phyloP scores from a whole-genome alignment of 768 basidiomycete species.

The Phanerodontia chrysosporium region DNA sequence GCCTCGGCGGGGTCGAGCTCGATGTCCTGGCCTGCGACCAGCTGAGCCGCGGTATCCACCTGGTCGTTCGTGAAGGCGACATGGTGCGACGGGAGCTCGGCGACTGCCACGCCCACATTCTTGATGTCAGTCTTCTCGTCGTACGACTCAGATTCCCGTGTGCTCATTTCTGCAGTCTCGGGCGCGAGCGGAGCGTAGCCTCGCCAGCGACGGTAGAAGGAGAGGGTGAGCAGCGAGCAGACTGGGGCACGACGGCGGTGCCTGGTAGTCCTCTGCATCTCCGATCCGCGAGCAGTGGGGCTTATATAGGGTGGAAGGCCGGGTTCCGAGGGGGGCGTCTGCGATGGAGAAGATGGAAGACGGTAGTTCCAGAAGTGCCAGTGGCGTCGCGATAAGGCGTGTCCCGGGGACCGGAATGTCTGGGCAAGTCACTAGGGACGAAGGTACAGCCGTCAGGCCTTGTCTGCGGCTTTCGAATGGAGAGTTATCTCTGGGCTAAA shows the following conservation, averaged over 20 bases:
- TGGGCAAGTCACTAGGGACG: background rate
- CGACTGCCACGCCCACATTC: background rate
- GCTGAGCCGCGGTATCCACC: conserved; percentile 59
- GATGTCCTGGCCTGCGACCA: conserved; percentile 41
- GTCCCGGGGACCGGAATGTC: background rate
- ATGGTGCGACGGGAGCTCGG: conserved; percentile 18
- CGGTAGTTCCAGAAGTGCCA: background rate
- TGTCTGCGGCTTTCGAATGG: background rate
- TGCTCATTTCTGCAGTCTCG: conserved; percentile 11
- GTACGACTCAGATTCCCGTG: conserved; percentile 15
- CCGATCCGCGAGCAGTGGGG: background rate
- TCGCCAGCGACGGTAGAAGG: background rate
- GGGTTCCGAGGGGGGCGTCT: background rate
- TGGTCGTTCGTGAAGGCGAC: conserved; percentile 20
- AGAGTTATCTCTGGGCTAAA: background rate
- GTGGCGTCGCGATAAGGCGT: background rate
- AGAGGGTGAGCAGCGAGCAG: background rate
- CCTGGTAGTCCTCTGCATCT: background rate
- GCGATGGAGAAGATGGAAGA: background rate
- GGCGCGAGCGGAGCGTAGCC: background rate
- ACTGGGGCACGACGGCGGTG: background rate
- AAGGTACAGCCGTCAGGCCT: background rate
- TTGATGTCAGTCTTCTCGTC: conserved; percentile 27
- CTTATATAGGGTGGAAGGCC: background rate
- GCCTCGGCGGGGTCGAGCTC: conserved; percentile 52